These are phyloP conservation scores for Debaryomyces sp. DNA, from an alignment of 1,139 yeast species.

Conservation along the genomic window DNA sequence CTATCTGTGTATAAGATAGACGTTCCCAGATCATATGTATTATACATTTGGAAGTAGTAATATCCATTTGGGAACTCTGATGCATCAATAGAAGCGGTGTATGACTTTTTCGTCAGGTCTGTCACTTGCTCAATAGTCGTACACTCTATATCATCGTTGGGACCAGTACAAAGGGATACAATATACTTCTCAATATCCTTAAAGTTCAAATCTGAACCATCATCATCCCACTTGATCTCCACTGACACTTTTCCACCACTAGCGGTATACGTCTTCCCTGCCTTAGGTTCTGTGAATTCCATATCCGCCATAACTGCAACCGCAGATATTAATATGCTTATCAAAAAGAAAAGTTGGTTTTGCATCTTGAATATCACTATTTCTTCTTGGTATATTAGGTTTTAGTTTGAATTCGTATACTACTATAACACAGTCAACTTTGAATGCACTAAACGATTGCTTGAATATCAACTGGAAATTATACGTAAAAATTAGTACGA, in stretches of 20 bases:
- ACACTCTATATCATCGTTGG: conserved; percentile 50
- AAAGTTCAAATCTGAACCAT: conserved; percentile 37
- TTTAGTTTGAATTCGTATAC: not conserved
- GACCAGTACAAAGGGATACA: conserved; percentile 70
- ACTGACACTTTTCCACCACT: conserved; percentile 52
- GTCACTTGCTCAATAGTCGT: conserved; percentile 20
- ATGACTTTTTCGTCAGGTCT: conserved; percentile 20
- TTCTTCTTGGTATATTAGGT: not conserved
- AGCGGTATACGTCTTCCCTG: conserved; percentile 52
- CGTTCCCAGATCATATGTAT: conserved; percentile 43
- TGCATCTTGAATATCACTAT: not conserved
- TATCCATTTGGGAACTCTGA: conserved; percentile 59
- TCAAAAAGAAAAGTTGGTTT: conserved; percentile 8
- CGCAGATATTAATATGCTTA: conserved; percentile 11
- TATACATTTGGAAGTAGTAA: conserved; percentile 69
- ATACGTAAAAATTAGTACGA: not conserved
- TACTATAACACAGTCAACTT: not conserved
- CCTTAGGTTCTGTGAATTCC: conserved; percentile 51
- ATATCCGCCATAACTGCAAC: conserved; percentile 52
- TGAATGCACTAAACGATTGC: conserved; percentile 2
- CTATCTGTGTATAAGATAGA: conserved; percentile 76
- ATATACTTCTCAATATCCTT: conserved; percentile 47
- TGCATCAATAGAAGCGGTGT: conserved; percentile 45
- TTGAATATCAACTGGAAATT: not conserved
- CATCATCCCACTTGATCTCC: conserved; percentile 64